phyloP scores from a whole-genome alignment of 805 yeast species.

The Candida coquimbonensis region DNA sequence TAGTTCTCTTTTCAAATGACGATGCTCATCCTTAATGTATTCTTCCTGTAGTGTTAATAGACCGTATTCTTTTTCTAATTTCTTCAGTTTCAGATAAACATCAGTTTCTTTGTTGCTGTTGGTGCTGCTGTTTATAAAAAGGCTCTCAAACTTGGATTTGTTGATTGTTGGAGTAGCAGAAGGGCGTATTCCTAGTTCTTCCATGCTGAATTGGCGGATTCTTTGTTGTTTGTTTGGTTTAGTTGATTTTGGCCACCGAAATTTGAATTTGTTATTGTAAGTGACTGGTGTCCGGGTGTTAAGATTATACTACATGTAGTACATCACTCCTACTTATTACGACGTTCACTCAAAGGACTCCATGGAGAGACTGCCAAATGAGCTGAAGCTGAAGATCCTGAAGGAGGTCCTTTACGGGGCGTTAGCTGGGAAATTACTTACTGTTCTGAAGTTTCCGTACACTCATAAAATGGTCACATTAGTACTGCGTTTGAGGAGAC shows the following conservation, averaged over 20 bases:
- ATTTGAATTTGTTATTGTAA: not conserved
- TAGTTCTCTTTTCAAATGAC: constrained; percentile 89
- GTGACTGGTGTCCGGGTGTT: too few relatives aligned
- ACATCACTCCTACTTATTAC: too few relatives aligned
- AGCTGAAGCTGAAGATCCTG: too few relatives aligned
- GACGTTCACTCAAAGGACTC: too few relatives aligned
- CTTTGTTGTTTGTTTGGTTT: not conserved
- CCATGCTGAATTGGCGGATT: constrained; percentile 32
- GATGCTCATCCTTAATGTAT: constrained; percentile 95
- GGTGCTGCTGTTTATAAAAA: constrained; percentile 18
- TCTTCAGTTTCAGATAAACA: constrained; percentile 78
- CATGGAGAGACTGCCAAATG: too few relatives aligned
- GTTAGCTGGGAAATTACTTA: too few relatives aligned
- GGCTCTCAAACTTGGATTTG: constrained; percentile 26
- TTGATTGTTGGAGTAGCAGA: constrained; percentile 25
- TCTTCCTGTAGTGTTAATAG: constrained; percentile 85
- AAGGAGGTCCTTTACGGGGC: too few relatives aligned
- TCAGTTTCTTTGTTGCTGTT: constrained; percentile 37
- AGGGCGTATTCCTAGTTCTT: constrained; percentile 51
- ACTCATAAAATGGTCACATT: too few relatives aligned
- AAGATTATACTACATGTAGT: too few relatives aligned
- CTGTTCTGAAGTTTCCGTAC: too few relatives aligned
- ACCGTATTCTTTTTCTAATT: constrained; percentile 85
- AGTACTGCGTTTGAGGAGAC: too few relatives aligned
- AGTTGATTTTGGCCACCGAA: constrained; percentile 15